Percentiles rank a stretch among this genome's conserved stretches.
These are phyloP conservation scores for Neostapfia colusana DNA, from an alignment of 176 grass and related monocot genomes.

Conservation along the genomic window DNA sequence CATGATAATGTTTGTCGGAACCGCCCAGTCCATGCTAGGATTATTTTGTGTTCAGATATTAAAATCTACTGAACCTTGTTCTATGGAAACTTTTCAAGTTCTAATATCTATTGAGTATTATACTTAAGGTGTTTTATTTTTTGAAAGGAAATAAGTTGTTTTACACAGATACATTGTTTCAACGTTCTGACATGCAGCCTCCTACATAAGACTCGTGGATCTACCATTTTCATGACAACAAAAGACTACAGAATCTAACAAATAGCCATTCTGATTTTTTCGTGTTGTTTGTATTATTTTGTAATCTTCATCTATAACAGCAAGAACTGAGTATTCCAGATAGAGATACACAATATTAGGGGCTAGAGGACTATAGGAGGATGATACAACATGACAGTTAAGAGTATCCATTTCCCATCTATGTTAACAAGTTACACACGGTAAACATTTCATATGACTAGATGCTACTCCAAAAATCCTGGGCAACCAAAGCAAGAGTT, in stretches of 20 bases:
- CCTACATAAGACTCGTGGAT: not conserved
- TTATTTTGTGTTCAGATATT: not conserved
- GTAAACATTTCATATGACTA: conserved; percentile 9
- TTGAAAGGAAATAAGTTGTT: too few species aligned
- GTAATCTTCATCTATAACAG: too few species aligned
- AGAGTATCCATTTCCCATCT: not conserved
- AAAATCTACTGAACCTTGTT: not conserved
- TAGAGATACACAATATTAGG: not conserved
- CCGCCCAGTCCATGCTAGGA: not conserved
- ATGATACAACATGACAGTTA: conserved; percentile 1
- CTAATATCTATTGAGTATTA: not conserved
- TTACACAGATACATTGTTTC: not conserved
- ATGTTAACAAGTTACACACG: conserved; percentile 16
- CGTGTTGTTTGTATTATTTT: too few species aligned
- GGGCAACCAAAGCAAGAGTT: not conserved
- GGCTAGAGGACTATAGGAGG: not conserved
- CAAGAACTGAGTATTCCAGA: too few species aligned
- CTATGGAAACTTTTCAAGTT: not conserved
- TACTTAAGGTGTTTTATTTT: not conserved
- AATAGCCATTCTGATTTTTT: not conserved
- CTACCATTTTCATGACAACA: not conserved
- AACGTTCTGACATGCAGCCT: too few species aligned
- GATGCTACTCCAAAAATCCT: not conserved
- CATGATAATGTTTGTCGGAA: too few species aligned
- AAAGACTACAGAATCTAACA: not conserved